These are phyloP conservation scores for Breviolum minutum DNA, from an alignment of 73 alveolate genomes.

Conservation along the genomic window DNA sequence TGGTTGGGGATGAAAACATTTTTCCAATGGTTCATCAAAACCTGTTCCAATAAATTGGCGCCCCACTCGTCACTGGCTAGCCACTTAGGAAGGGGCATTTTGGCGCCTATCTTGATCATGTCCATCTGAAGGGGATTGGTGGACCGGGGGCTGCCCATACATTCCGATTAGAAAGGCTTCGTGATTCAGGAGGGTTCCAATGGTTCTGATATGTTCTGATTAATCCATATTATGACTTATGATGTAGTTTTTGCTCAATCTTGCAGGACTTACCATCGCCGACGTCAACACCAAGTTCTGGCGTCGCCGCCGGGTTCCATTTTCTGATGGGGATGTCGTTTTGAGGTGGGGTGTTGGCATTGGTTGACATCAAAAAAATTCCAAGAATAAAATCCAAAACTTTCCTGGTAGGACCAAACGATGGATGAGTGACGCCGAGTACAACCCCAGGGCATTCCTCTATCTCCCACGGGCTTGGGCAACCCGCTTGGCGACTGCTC, in stretches of 20 bases:
- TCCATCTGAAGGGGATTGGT: background rate
- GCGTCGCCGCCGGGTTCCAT: background rate
- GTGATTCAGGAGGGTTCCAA: background rate
- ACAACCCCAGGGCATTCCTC: background rate
- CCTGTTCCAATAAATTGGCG: background rate
- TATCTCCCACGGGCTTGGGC: background rate
- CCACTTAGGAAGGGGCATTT: background rate
- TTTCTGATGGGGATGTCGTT: background rate
- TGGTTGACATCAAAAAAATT: background rate
- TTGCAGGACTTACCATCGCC: background rate
- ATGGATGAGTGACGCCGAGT: background rate
- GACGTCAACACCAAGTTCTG: background rate
- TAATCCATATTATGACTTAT: background rate
- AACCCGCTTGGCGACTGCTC: background rate
- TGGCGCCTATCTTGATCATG: background rate
- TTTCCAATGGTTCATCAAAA: background rate
- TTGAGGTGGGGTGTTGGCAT: background rate
- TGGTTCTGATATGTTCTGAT: background rate
- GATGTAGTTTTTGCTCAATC: no score
- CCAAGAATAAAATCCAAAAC: background rate
- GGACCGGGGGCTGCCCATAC: conserved; percentile 39
- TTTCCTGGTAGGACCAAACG: background rate
- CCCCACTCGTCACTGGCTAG: background rate
- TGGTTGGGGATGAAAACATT: background rate
- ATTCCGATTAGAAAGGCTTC: background rate